These are phyloP conservation scores for Sporothrix sp. DNA, from an alignment of 2,329 filamentous ascomycete species.

Conservation along the genomic window DNA sequence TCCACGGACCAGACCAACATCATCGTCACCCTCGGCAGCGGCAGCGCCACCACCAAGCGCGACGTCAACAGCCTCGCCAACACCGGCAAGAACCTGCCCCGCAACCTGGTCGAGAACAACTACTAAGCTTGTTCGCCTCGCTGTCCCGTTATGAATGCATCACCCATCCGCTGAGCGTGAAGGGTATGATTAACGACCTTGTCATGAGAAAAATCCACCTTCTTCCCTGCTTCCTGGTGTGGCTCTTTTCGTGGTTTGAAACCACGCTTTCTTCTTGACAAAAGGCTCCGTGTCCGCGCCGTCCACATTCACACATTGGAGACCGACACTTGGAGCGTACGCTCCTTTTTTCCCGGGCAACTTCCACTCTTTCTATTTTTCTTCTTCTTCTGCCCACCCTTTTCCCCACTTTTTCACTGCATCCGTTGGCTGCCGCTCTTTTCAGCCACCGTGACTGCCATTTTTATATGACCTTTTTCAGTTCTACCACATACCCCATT, in stretches of 20 bases:
- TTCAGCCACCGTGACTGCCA: background rate
- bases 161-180: constrained; percentile 11
- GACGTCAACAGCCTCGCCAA: constrained; percentile 7
- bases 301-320: no score
- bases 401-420: background rate
- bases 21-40: constrained; percentile 24
- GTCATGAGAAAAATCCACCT: background rate
- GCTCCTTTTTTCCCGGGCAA: constrained; percentile 1
- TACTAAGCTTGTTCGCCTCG: constrained; percentile 7
- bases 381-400: background rate
- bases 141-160: background rate
- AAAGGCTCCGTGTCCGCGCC: background rate
- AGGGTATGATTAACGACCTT: constrained; percentile 4
- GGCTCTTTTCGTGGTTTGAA: constrained; percentile 8
- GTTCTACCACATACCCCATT: background rate
- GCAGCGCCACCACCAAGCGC: constrained; percentile 13
- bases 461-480: background rate
- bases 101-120: constrained; percentile 18
- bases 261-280: background rate
- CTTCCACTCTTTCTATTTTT: constrained; percentile 4
- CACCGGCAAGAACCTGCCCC: constrained; percentile 14
- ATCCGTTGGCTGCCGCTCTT: background rate
- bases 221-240: background rate
- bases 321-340: background rate
- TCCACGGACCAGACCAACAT: constrained; percentile 25